These are phyloP conservation scores for Xylariaceae sp. DNA, from an alignment of 2,329 filamentous ascomycete genomes.

Conservation along the genomic window DNA sequence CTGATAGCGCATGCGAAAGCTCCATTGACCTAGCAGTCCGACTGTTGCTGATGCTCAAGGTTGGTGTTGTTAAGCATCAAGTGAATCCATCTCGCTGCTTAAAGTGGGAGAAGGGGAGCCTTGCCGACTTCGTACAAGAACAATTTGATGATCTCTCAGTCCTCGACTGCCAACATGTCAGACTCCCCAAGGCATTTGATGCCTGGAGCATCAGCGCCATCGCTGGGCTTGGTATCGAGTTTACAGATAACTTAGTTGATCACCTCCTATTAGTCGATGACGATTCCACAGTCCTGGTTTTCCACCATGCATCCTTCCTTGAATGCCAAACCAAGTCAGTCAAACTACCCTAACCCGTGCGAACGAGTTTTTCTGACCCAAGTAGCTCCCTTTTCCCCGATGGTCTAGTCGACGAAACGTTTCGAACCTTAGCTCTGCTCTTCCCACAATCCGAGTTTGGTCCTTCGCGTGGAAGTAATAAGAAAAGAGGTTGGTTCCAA, in stretches of 20 bases:
- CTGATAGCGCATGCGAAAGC: slow-evolving; percentile 3
- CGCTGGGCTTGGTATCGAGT: slow-evolving; percentile 42
- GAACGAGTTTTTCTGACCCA: background rate
- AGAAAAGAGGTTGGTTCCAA: slow-evolving; percentile 13
- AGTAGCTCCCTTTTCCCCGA: slow-evolving; percentile 34
- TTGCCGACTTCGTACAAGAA: slow-evolving; percentile 11
- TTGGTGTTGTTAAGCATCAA: slow-evolving; percentile 11
- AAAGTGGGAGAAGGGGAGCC: slow-evolving; percentile 11
- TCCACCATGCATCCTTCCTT: slow-evolving; percentile 47
- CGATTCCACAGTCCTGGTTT: slow-evolving; percentile 44
- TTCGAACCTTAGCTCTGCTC: slow-evolving; percentile 44
- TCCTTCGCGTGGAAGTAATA: slow-evolving; percentile 25
- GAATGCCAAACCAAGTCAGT: slow-evolving; percentile 32
- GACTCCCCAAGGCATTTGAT: slow-evolving; percentile 31
- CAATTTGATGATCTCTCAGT: background rate
- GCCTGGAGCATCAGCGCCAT: slow-evolving; percentile 34
- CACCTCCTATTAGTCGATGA: slow-evolving; percentile 45
- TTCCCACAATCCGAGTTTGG: slow-evolving; percentile 33
- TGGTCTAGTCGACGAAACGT: slow-evolving; percentile 43
- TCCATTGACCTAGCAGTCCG: slow-evolving; percentile 15
- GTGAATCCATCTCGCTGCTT: slow-evolving; percentile 4
- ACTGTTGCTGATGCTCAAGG: slow-evolving; percentile 21
- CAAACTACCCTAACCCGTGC: background rate
- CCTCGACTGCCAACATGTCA: slow-evolving; percentile 13
- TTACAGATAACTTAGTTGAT: slow-evolving; percentile 46